phyloP scores from a whole-genome alignment of 2,329 filamentous ascomycete genomes.

The Parastagonospora avenae region DNA sequence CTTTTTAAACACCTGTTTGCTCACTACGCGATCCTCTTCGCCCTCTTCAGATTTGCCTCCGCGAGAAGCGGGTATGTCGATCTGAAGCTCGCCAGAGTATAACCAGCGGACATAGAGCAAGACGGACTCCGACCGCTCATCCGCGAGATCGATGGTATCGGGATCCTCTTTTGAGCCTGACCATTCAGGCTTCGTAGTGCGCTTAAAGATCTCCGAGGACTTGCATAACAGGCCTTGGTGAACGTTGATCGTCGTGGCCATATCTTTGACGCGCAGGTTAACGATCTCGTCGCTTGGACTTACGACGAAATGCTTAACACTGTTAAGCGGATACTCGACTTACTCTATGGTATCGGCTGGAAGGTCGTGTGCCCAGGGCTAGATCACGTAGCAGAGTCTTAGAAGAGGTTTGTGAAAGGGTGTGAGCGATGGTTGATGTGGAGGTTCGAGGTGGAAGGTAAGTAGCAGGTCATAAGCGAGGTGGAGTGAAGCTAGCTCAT shows the following conservation, averaged over 20 bases:
- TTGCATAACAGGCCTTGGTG: constrained; percentile 7
- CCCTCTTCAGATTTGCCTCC: too few species aligned
- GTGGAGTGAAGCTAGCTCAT: too few species aligned
- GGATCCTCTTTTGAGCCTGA: neutral
- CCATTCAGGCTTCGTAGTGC: constrained; percentile 8
- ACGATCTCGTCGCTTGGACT: constrained; percentile 1
- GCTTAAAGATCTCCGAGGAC: constrained; percentile 7
- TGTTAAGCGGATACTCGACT: neutral
- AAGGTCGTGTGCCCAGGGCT: too few species aligned
- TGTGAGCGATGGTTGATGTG: too few species aligned
- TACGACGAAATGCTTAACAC: neutral
- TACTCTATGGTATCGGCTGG: neutral
- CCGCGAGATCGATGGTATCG: constrained; percentile 4
- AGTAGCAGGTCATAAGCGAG: too few species aligned
- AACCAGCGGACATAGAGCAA: constrained; percentile 7
- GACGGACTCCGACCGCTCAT: neutral
- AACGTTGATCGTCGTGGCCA: neutral
- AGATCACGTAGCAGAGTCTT: too few species aligned
- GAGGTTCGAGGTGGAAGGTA: too few species aligned
- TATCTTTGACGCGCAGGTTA: neutral
- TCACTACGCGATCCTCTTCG: too few species aligned
- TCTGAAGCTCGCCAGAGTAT: neutral
- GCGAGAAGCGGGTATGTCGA: too few species aligned
- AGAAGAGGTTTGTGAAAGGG: too few species aligned
- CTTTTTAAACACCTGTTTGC: neutral